Evolutionary conservation across 257 asterid genomes (phyloP).

Genomic region (Solanum infundibuliforme): DNA sequence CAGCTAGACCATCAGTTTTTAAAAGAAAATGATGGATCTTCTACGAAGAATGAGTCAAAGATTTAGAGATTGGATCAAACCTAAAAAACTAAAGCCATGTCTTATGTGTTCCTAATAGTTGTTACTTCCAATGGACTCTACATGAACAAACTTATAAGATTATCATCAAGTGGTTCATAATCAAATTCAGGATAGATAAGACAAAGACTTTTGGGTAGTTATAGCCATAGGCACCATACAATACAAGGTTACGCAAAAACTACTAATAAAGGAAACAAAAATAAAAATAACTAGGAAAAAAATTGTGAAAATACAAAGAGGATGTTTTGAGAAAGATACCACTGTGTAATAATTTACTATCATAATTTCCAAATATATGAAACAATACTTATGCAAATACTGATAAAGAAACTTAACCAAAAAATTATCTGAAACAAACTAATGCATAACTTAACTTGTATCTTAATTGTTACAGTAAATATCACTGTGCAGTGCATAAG

Average conservation of each 20-base stretch:
- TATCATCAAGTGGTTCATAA: background rate
- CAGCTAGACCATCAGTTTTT: background rate
- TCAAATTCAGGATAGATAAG: background rate
- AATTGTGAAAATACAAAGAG: background rate
- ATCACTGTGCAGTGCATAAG: background rate
- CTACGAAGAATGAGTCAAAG: background rate
- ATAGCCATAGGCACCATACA: background rate
- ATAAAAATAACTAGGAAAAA: background rate
- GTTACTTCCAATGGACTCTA: background rate
- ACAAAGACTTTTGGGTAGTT: background rate
- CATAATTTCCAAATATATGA: background rate
- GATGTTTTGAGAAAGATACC: background rate
- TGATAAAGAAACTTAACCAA: background rate
- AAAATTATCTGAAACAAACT: background rate
- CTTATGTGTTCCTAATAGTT: background rate
- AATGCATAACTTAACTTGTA: background rate
- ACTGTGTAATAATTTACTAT: background rate
- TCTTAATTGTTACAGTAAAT: background rate
- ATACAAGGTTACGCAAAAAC: background rate
- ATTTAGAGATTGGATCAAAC: background rate
- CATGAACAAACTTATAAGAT: background rate
- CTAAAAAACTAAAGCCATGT: background rate
- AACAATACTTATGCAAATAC: background rate
- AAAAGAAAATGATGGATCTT: background rate
- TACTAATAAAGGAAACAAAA: background rate